Base-by-base conservation (phyloP, 768 basidiomycete species). In the button mushroom (Agaricus bisporus) region DNA sequence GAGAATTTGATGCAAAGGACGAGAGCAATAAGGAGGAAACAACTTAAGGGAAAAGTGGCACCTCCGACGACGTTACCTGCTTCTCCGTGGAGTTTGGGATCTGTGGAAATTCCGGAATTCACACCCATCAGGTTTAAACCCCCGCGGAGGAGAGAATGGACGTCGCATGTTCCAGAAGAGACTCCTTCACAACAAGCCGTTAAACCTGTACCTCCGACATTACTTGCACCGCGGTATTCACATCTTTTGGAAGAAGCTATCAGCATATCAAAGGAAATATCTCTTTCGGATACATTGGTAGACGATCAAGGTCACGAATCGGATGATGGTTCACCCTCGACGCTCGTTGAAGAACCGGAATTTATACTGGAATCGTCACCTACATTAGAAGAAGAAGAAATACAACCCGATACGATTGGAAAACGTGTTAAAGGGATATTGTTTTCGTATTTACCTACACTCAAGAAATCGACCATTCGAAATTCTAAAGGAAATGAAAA, bases 381-480 rank as follows among this genome's bases (percentile, higher is more conserved):
- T 11, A 32, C 49, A 9, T 57, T 18, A 35, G 32, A 25, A 36
- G 32, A 32, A 35, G 32, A 25, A 36, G 32, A 32, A 37, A 48
- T 48, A 37, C 41, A 46, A 41, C 64, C 68, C 37, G 57, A 65
- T 5, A 72, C 75, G 0, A 62, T 82, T 37, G 72, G 77, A n/a
- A 75, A 68, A 28, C 77, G 78, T 37, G 69, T 84, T 57, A 81
- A 75, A 56, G 78, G 80, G 10, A 73, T 82, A 60, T 60, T 85
- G 41, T 81, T 77, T 61, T 85, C 83, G 7, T 86, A 84, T 63
- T 73, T 84, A 22, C 82, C 82, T 17, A 70, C 70, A 0, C 63
- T 79, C 9, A 72, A 78, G 41, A 77, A 74, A 60, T 64, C 70
- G 8, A 59, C 66, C 0, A 55, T 66, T 4, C 44, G 63, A 10